These are phyloP conservation scores for Isatis tinctoria DNA, from an alignment of 345 rosid species.

Conservation along the genomic window DNA sequence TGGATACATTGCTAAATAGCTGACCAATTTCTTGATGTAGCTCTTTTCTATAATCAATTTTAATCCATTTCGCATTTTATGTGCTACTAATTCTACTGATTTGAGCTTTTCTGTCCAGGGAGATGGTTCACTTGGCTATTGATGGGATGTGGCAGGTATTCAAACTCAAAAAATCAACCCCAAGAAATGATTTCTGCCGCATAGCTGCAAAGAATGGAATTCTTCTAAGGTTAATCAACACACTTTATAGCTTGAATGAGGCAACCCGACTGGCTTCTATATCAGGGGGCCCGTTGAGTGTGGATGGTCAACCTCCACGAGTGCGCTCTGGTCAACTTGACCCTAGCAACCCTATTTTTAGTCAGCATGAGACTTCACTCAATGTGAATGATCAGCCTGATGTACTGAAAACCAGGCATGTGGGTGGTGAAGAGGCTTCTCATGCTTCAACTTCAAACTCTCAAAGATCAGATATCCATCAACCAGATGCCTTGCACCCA, in stretches of 20 bases:
- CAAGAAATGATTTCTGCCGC: slow-evolving; percentile 92
- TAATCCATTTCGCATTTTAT: background rate
- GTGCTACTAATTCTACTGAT: slow-evolving; percentile 27
- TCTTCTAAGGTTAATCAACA: slow-evolving; percentile 78
- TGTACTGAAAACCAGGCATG: slow-evolving; percentile 53
- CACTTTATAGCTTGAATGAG: slow-evolving; percentile 94
- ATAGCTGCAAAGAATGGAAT: slow-evolving; percentile 95
- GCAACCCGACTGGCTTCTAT: slow-evolving; percentile 77
- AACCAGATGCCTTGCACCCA: slow-evolving; percentile 44
- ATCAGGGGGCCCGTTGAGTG: slow-evolving; percentile 52
- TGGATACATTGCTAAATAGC: background rate
- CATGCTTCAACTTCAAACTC: slow-evolving; percentile 67
- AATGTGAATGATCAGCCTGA: slow-evolving; percentile 61
- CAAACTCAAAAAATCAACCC: slow-evolving; percentile 92
- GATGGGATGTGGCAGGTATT: slow-evolving; percentile 99
- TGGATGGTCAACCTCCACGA: slow-evolving; percentile 58
- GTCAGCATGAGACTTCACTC: slow-evolving; percentile 53
- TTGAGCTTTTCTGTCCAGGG: slow-evolving; percentile 56
- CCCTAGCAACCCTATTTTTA: slow-evolving; percentile 52
- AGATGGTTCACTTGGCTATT: slow-evolving; percentile 98
- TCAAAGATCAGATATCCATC: slow-evolving; percentile 64
- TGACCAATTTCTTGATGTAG: slow-evolving; percentile 3
- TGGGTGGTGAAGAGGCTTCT: slow-evolving; percentile 64
- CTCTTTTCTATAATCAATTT: background rate
- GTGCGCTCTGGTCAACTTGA: slow-evolving; percentile 78